These are phyloP conservation scores for Trichoderma endophyticum DNA, from an alignment of 2,329 filamentous ascomycete species.

Conservation along the genomic window DNA sequence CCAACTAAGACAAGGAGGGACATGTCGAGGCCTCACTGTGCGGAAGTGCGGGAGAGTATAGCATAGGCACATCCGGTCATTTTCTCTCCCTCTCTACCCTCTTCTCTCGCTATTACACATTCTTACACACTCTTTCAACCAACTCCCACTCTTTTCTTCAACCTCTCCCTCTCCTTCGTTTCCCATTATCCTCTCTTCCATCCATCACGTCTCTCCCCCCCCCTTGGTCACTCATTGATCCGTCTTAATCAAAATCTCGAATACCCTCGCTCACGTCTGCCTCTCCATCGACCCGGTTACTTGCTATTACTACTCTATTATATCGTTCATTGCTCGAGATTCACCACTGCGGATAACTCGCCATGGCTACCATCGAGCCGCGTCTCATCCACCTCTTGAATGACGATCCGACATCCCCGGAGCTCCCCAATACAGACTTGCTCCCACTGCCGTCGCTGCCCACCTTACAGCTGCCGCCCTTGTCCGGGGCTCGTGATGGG, in stretches of 20 bases:
- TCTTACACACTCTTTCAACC: background rate
- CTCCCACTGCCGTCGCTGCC: conserved; percentile 46
- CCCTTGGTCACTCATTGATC: background rate
- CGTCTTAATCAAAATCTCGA: background rate
- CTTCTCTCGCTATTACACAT: background rate
- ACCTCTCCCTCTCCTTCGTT: conserved; percentile 17
- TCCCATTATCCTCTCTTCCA: background rate
- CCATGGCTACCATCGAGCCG: conserved; percentile 65
- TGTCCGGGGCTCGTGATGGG: conserved; percentile 35
- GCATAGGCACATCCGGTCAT: background rate
- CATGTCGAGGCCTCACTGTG: conserved; percentile 6
- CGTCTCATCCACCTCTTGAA: conserved; percentile 64
- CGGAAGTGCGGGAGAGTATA: background rate
- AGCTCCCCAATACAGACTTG: conserved; percentile 40
- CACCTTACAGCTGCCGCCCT: conserved; percentile 42
- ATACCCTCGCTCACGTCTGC: background rate
- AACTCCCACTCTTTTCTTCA: background rate
- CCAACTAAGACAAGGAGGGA: background rate
- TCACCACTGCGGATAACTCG: conserved; percentile 32
- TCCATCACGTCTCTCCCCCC: background rate
- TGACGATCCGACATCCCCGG: conserved; percentile 47
- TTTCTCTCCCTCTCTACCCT: background rate
- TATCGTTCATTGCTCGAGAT: conserved; percentile 28
- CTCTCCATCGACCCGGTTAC: background rate
- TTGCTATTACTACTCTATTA: background rate